Evolutionary conservation across 164 flowering plant species (phyloP), one percentile per base, ranked within the genome.

Genomic region (Aristolochia fimbriata): DNA sequence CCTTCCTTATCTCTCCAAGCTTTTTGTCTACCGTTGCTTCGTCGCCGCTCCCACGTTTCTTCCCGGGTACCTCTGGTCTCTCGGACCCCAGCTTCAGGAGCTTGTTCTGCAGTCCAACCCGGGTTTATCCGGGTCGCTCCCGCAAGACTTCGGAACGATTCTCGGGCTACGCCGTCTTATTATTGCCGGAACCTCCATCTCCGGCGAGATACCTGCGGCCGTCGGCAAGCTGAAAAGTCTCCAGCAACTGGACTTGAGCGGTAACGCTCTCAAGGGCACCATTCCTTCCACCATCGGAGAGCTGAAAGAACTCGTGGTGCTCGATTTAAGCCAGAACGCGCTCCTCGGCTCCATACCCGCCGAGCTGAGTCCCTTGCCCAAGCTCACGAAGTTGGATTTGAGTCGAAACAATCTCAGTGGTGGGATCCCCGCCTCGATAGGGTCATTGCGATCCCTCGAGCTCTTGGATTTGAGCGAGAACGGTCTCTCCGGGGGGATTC

Each of bases 21-120:
- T 62, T 50, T 62, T 62, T 58, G 41, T 62, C 65, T 62, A 54
- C 37, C 59, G 59, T 41, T 62, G 65, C 59, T 62, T 62, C 59
- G 46, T 51, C 21, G 20, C 49, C 59, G 17, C 19, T 21, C 37
- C 54, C 23, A n/a, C 48, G 41, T 4, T 43, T 19, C 48, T 62
- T 30, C 65, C 65, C 15, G 17, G 30, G 51, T 62, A 51, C 20
- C 51, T 62, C 37, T 41, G 51, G 37, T 52, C 65, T 17, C 65
- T 62, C 15, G 65, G 65, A 4, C 51, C 65, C 5, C 65, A 62
- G n/a, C 51, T 62, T 50, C 20, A 54, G 37, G 59, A 62, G 50
- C 65, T 62, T 22, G 65, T 62, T 25, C 24, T 62, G 20, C 58
- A 62, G 15, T 52, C 55, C 50, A 62, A 62, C 59, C 58, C 65